Percentiles rank a stretch among this genome's conserved stretches.
These are phyloP conservation scores for Raphanus hybrid DNA, from an alignment of 441 rosid species.

Conservation along the genomic window DNA sequence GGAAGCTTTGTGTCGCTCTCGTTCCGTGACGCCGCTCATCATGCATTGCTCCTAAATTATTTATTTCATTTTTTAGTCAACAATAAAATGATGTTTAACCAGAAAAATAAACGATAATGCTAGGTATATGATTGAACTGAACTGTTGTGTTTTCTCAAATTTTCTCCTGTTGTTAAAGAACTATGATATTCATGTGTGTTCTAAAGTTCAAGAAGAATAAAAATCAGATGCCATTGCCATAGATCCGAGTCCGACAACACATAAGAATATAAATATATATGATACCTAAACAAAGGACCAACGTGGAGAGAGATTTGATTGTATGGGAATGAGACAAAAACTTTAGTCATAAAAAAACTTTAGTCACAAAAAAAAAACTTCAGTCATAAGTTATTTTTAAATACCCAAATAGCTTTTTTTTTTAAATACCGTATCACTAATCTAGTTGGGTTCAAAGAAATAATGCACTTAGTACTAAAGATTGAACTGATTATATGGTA, in stretches of 20 bases:
- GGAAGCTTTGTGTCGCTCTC: slow-evolving; percentile 24
- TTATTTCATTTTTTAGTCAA: not conserved
- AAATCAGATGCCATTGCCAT: not conserved
- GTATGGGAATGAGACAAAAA: slow-evolving; percentile 37
- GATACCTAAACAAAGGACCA: slow-evolving; percentile 35
- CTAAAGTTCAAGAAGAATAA: not conserved
- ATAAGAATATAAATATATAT: slow-evolving; percentile 7
- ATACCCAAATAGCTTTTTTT: slow-evolving; percentile 7
- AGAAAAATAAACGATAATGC: not conserved
- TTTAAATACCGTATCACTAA: no score
- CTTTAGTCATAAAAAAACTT: no score
- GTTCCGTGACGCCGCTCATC: slow-evolving; percentile 24
- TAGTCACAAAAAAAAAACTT: no score
- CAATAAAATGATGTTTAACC: not conserved
- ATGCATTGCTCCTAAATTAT: not conserved
- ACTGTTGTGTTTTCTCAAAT: not conserved
- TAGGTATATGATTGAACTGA: not conserved
- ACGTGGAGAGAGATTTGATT: slow-evolving; percentile 33
- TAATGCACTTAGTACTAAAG: no score
- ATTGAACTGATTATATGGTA: no score
- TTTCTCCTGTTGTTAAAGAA: not conserved
- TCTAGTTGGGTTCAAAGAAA: no score
- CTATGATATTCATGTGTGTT: slow-evolving; percentile 2
- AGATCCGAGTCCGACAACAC: slow-evolving; percentile 22
- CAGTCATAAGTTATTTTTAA: slow-evolving; percentile 21